Base-by-base conservation (phyloP, 164 flowering plant genomes). In the Aristolochia californica region DNA sequence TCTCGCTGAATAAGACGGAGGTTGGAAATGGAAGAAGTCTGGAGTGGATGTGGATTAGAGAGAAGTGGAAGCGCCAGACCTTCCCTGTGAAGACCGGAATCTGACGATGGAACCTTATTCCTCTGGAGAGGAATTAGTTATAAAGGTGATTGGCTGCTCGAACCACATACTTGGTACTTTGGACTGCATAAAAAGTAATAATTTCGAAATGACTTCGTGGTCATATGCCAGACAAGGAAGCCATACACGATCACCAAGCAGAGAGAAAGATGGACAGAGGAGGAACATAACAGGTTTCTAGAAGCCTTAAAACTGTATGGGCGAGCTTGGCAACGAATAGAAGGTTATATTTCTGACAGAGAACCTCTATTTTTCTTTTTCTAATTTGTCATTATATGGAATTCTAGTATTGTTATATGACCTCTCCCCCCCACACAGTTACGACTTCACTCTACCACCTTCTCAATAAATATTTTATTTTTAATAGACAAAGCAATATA, bases 211-310 rank as follows among this genome's bases (percentile, higher is more conserved):
- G 14, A 53, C 17, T 14, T 54, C 2, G 59, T 15, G 2, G 38
- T 18, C 22, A 50, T 51, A 57, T 68, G 58, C 56, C 73, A 91
- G 96, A 60, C 87, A n/a, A 80, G 98, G 71, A 91, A 91, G 69
- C 98, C 96, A 0, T 91, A 91, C 63, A 91, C 96, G 5, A 88
- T 91, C 8, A 83, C 91, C 2, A 88, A 91, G 77, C 95, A 88
- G 63, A 82, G 98, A 3, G 95, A 91, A 70, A 75, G 94, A 70
- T 91, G 98, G 98, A 88, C 98, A 23, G 89, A 81, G 68, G 98
- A 88, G 74, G 98, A 91, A 71, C 98, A 91, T 62, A 78, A 77
- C 62, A 80, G 85, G 78, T 91, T 91, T 69, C 74, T 91, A 0
- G 96, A 88, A 62, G 98, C 98, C 60, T 64, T 91, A 74, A 88